Evolutionary conservation across 225 moss, liverwort and hornwort species (phyloP).

Genomic region (Climacium dendroides): DNA sequence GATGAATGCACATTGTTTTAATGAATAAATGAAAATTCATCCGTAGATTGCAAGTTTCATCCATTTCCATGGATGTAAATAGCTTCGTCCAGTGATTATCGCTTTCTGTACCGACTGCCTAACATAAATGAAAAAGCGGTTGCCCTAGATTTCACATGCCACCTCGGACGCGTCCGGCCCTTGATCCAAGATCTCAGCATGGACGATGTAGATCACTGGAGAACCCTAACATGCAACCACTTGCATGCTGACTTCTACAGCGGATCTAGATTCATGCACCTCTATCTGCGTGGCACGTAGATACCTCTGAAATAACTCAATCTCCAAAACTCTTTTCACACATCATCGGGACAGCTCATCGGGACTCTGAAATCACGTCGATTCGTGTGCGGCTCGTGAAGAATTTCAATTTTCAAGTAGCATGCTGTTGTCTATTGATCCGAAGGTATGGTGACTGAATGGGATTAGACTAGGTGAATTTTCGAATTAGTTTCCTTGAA

Average conservation of each 20-base stretch:
- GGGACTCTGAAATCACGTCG: not conserved
- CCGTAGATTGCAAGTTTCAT: no score
- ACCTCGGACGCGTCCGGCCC: not conserved
- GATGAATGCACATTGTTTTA: no score
- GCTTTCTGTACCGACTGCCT: no score
- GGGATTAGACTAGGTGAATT: not conserved
- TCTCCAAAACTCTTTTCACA: not conserved
- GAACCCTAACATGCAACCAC: not conserved
- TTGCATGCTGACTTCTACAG: not conserved
- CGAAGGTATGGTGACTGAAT: not conserved
- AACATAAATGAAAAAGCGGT: no score
- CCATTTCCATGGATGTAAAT: no score
- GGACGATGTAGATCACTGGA: not conserved
- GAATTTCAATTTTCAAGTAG: not conserved
- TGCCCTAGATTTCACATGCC: not conserved
- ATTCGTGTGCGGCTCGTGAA: not conserved
- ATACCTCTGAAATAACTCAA: not conserved
- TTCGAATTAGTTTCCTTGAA: not conserved
- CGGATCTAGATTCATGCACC: accelerated
- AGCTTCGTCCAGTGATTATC: no score
- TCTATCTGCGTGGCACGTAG: accelerated
- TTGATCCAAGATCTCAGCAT: not conserved
- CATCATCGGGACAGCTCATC: not conserved
- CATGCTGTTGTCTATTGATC: not conserved
- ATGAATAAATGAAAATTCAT: no score